phyloP scores from a whole-genome alignment of 371 early-diverging fungal species.

The Lichtheimia hyalospora region DNA sequence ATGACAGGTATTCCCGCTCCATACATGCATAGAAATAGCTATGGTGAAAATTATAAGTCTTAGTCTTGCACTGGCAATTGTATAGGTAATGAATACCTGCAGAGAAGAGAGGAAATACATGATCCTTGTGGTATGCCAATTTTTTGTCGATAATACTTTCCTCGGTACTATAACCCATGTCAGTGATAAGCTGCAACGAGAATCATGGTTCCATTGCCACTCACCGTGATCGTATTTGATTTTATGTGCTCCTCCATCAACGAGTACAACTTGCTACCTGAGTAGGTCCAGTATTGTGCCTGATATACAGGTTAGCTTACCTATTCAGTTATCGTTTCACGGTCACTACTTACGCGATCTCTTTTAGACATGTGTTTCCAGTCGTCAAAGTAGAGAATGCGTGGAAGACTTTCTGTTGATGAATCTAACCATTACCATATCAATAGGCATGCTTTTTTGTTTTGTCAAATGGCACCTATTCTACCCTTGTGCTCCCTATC shows the following conservation, averaged over 20 bases:
- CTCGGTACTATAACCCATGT: constrained; percentile 36
- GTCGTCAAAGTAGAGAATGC: not conserved
- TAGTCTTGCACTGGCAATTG: not conserved
- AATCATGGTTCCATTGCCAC: not conserved
- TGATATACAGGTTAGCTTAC: too few relatives aligned
- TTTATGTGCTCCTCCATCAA: constrained; percentile 43
- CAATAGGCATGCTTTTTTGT: not conserved
- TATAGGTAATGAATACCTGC: constrained; percentile 56
- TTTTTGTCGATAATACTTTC: constrained; percentile 60
- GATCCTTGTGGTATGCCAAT: constrained; percentile 92
- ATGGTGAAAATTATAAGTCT: not conserved
- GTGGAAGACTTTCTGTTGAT: not conserved
- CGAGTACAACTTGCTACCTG: constrained; percentile 26
- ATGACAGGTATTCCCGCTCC: constrained; percentile 44
- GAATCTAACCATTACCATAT: not conserved
- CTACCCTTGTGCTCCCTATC: not conserved
- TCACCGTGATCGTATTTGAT: constrained; percentile 66
- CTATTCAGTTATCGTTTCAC: too few relatives aligned
- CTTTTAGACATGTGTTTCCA: too few relatives aligned
- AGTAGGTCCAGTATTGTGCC: not conserved
- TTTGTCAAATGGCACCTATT: not conserved
- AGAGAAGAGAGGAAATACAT: constrained; percentile 77
- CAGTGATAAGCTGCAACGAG: not conserved
- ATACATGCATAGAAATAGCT: constrained; percentile 76
- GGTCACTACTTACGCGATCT: too few relatives aligned